phyloP scores from a whole-genome alignment of 805 yeast species.

The Scheffersomyces coipomensis region DNA sequence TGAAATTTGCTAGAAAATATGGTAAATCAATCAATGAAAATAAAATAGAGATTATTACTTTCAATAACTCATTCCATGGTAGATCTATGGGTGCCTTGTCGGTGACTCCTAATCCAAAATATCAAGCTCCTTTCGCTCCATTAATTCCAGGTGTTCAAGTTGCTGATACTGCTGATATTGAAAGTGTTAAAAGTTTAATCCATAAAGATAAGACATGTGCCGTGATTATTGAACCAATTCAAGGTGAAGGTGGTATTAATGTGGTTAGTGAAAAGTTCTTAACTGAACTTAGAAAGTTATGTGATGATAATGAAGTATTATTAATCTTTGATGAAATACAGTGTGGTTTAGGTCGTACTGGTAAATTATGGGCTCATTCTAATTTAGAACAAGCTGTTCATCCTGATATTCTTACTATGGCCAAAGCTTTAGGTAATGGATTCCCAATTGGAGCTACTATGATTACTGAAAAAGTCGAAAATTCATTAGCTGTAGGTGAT shows the following conservation, averaged over 20 bases:
- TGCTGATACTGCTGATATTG: slow-evolving; percentile 61
- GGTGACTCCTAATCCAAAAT: slow-evolving; percentile 90
- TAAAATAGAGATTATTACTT: slow-evolving; percentile 81
- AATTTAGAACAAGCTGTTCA: slow-evolving; percentile 74
- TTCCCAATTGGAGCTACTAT: slow-evolving; percentile 94
- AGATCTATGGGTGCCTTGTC: slow-evolving; percentile 91
- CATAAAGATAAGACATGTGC: slow-evolving; percentile 71
- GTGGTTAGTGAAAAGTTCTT: slow-evolving; percentile 66
- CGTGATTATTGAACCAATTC: slow-evolving; percentile 94
- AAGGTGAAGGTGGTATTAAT: slow-evolving; percentile 96
- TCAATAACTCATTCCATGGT: slow-evolving; percentile 90
- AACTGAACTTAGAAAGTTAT: slow-evolving; percentile 60
- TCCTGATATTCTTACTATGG: slow-evolving; percentile 92
- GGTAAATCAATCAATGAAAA: slow-evolving; percentile 56
- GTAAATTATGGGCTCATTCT: slow-evolving; percentile 90
- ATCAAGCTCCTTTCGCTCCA: slow-evolving; percentile 88
- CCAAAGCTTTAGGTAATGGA: slow-evolving; percentile 96
- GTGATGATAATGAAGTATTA: slow-evolving; percentile 66
- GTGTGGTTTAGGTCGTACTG: slow-evolving; percentile 93
- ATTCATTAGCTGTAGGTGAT: slow-evolving; percentile 79
- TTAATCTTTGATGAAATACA: slow-evolving; percentile 95
- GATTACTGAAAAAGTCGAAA: slow-evolving; percentile 77
- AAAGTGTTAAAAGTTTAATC: slow-evolving; percentile 55
- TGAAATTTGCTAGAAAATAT: slow-evolving; percentile 70
- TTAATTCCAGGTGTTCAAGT: slow-evolving; percentile 84